Evolutionary conservation across 192 early-diverging fungal species (phyloP), one percentile per base, ranked within the genome.

Genomic region (Coemansia sp.): DNA sequence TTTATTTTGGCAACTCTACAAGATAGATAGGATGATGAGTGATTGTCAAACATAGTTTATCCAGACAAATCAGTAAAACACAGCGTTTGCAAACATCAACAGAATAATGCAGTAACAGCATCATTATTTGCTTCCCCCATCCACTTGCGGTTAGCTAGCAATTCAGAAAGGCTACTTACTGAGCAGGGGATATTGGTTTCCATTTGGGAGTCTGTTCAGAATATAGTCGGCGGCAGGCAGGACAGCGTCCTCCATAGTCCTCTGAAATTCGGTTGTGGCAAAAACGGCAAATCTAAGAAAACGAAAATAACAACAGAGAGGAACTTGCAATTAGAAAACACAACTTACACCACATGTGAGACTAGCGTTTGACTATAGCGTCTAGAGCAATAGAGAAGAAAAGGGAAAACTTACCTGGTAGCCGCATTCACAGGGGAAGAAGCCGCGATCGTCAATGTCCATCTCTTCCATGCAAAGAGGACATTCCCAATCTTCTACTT

Each of bases 401-500:
- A n/a, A n/a, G n/a, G n/a, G n/a, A n/a, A 34, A 28, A 19, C 44
- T 64, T 82, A 95, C 94, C 88, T 97, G 97, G 68, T 98, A 98
- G 19, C 93, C 94, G 69, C 97, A 99, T 50, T 93, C 93, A 82
- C 97, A 99, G 2, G 97, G 97, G 60, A 93, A 91, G 77, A 99
- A 99, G 65, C 92, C 92, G 62, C 91, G 87, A 81, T 99, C 97
- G 42, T 92, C 89, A 72, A 94, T 82, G 81, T 98, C 97, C 58
- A 99, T 89, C 83, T 98, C 97, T 65, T 99, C 97, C 91, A 98
- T 91, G 74, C 97, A 99, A 20, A 99, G 84, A 33, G 97, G 97
- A 75, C 97, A 99, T 64, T 96, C 94, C 81, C 89, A 86, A 84
- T 99, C 94, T 78, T 97, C 97, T 25, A 90, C 87, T 61, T 90